Evolutionary conservation across 2,329 filamentous ascomycete genomes (phyloP).

Genomic region (Eutypa lata): DNA sequence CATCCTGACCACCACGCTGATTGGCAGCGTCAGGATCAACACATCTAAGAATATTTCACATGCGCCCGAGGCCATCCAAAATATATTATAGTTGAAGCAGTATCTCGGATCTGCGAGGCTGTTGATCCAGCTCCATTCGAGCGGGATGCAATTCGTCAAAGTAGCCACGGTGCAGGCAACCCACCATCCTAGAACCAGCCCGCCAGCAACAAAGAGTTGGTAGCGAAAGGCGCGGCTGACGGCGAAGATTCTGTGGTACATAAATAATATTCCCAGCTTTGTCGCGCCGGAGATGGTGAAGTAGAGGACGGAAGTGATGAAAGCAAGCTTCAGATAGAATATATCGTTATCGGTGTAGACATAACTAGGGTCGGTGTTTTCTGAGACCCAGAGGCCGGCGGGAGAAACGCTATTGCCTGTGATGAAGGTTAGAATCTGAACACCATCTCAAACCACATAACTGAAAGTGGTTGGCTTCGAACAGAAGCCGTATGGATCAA

Average conservation of each 20-base stretch:
- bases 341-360: slow-evolving; percentile 10
- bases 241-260: slow-evolving; percentile 31
- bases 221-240: slow-evolving; percentile 18
- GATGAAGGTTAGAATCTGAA: not conserved
- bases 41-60: slow-evolving; percentile 15
- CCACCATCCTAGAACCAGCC: slow-evolving; percentile 19
- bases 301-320: slow-evolving; percentile 25
- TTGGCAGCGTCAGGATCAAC: slow-evolving; percentile 14
- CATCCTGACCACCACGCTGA: slow-evolving; percentile 14
- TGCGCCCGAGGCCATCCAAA: slow-evolving; percentile 13
- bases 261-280: slow-evolving; percentile 28
- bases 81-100: slow-evolving; percentile 20
- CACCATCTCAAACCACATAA: not conserved
- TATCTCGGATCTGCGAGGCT: slow-evolving; percentile 14
- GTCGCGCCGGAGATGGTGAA: slow-evolving; percentile 24
- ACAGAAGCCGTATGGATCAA: not conserved
- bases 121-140: slow-evolving; percentile 16
- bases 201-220: slow-evolving; percentile 13
- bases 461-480: not conserved
- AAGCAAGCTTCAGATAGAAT: slow-evolving; percentile 15
- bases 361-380: slow-evolving; percentile 11
- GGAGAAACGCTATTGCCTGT: slow-evolving; percentile 10
- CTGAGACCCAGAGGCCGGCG: slow-evolving; percentile 8
- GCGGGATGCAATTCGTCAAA: slow-evolving; percentile 19
- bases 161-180: slow-evolving; percentile 17